A percentile compares a stretch with the other conserved stretches of the same genome.
phyloP scores from a whole-genome alignment of 345 rosid species.

The Populus simonii region DNA sequence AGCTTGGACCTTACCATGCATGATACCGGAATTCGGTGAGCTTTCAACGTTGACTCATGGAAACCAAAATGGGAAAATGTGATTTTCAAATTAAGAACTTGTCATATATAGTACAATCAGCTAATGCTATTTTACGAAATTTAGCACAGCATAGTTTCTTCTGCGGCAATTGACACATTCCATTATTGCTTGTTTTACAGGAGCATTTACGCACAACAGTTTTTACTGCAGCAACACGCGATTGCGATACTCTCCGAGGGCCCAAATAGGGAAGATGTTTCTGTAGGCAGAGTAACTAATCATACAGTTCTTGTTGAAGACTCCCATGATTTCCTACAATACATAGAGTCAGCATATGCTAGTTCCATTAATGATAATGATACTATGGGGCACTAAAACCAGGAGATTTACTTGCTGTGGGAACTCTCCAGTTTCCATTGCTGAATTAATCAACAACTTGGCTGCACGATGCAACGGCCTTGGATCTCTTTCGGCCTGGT shows the following conservation, averaged over 20 bases:
- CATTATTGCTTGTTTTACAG: neutral
- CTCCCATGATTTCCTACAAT: constrained; percentile 33
- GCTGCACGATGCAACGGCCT: constrained; percentile 18
- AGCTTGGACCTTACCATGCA: too few relatives aligned
- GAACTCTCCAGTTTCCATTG: constrained; percentile 19
- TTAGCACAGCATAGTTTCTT: too few relatives aligned
- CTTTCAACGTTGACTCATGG: too few relatives aligned
- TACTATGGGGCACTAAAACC: neutral
- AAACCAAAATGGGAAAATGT: too few relatives aligned
- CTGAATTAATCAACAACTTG: constrained; percentile 18
- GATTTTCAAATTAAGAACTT: too few relatives aligned
- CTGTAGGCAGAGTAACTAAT: constrained; percentile 25
- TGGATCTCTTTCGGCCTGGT: constrained; percentile 12
- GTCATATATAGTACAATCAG: too few relatives aligned
- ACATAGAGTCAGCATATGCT: neutral
- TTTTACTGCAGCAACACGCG: constrained; percentile 3
- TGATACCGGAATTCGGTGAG: too few relatives aligned
- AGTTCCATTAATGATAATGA: too few relatives aligned
- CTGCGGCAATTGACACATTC: too few relatives aligned
- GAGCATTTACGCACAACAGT: neutral
- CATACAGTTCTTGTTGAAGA: constrained; percentile 32
- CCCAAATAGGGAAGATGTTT: constrained; percentile 35
- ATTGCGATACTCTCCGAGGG: constrained; percentile 26
- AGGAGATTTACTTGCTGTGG: constrained; percentile 14
- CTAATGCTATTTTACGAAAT: too few relatives aligned